Evolutionary conservation across 2,329 filamentous ascomycete genomes (phyloP), one percentile per base, ranked within the genome.

Genomic region (Penicillium sp.): DNA sequence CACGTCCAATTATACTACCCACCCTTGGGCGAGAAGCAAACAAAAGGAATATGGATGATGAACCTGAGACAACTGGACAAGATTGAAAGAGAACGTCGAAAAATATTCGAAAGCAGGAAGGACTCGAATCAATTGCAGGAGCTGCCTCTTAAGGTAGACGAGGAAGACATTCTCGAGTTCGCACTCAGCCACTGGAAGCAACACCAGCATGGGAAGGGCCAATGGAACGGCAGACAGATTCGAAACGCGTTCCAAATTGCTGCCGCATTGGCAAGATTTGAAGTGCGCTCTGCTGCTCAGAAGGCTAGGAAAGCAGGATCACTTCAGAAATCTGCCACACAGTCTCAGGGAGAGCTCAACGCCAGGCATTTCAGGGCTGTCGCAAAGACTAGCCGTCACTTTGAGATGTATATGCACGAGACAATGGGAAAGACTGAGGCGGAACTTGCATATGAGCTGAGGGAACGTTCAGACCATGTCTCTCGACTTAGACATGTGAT

Each of bases 1-100:
- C 59, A 60, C 19, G 22, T 60, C 33, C 46, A 31, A 4, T 35
- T 60, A 6, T 54, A 55, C 13, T 60, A 60, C 19, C 44, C 44
- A 4, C 52, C 39, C 4, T 36, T 54, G 41, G 41, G 33, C 36
- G 36, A 50, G 31, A 35, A 51, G 22, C 50, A 58, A 22, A 54
- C 56, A 16, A 39, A 50, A 10, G 35, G 37, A 3, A 58, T 58
- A 31, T 58, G 56, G 56, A 40, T 40, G 35, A 50, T 41, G 11
- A 41, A 54, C 13, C 35, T 54, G 16, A 47, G 41, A 10, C 43
- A 54, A 19, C 37, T 31, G 31, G 31, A 31, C 9, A 31, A 31
- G 31, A 31, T 31, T 10, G 31, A 31, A 6, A 31, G 9, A 10
- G 31, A 31, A 2, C 31, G 31, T 31, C 31, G 31, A 31, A 31